These are phyloP conservation scores for Suhomyces kunorum DNA, from an alignment of 1,139 yeast species.

Conservation along the genomic window DNA sequence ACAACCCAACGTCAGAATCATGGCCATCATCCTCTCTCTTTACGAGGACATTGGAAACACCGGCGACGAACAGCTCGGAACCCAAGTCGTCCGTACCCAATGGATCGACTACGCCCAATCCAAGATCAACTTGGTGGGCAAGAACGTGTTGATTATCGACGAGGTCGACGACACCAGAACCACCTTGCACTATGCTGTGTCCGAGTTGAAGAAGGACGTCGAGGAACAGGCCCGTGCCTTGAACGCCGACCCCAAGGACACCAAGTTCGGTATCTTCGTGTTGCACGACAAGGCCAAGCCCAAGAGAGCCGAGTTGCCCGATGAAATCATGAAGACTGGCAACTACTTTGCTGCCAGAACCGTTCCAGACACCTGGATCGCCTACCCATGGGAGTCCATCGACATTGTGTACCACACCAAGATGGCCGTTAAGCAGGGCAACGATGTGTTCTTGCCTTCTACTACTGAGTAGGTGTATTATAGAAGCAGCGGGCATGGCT, in stretches of 20 bases:
- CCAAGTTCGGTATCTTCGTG: constrained; percentile 86
- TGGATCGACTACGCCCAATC: constrained; percentile 88
- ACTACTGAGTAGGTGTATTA: constrained; percentile 22
- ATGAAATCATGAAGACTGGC: constrained; percentile 60
- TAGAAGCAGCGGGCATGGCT: constrained; percentile 1
- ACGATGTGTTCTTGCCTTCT: constrained; percentile 50
- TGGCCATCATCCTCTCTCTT: constrained; percentile 88
- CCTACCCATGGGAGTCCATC: constrained; percentile 95
- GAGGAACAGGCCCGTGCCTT: constrained; percentile 31
- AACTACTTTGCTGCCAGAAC: constrained; percentile 89
- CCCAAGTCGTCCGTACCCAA: constrained; percentile 88
- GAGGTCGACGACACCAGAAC: constrained; percentile 97
- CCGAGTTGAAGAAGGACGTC: constrained; percentile 84
- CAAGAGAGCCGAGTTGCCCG: constrained; percentile 77
- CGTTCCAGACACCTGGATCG: constrained; percentile 93
- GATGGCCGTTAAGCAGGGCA: constrained; percentile 75
- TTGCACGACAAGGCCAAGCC: constrained; percentile 90
- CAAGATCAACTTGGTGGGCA: constrained; percentile 59
- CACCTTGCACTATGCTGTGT: constrained; percentile 86
- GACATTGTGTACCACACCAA: constrained; percentile 88
- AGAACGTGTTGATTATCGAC: constrained; percentile 80
- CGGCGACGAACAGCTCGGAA: constrained; percentile 68
- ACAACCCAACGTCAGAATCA: constrained; percentile 84
- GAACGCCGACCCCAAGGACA: constrained; percentile 41
- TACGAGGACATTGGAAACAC: constrained; percentile 78